These are phyloP conservation scores for Apiosordaria backusii DNA, from an alignment of 495 filamentous ascomycete genomes.

Conservation along the genomic window DNA sequence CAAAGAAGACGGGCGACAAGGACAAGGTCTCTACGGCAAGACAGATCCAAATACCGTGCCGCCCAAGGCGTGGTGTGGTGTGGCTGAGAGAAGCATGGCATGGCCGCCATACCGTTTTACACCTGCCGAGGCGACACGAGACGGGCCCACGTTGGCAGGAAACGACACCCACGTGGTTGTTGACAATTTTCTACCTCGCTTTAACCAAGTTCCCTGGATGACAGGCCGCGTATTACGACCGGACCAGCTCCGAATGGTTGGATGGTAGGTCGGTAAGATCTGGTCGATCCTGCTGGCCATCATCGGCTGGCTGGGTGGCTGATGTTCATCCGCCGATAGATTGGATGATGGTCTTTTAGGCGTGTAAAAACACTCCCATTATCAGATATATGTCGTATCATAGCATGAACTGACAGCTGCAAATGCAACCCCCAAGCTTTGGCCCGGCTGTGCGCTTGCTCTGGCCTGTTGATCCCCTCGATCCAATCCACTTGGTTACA, in stretches of 20 bases:
- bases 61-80: not conserved
- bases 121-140: not conserved
- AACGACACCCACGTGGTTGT: conserved; percentile 2
- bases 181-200: not conserved
- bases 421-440: conserved; percentile 6
- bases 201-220: conserved; percentile 2
- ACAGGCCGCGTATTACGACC: conserved; percentile 1
- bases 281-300: conserved; percentile 2
- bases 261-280: not conserved
- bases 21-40: conserved; percentile 10
- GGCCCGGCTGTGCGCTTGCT: not conserved
- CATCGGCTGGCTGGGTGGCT: not conserved
- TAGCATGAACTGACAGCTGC: conserved; percentile 5
- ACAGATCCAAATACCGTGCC: conserved; percentile 10
- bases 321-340: not conserved
- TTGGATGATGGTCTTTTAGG: not conserved
- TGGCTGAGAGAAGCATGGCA: not conserved
- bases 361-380: not conserved
- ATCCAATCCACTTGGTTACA: not conserved
- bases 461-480: not conserved
- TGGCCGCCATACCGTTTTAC: not conserved
- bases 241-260: not conserved
- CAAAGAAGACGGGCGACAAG: not conserved
- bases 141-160: not conserved
- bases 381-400: not conserved